Evolutionary conservation across 148 eudicot genomes (phyloP).

Genomic region (Rhododendron simsii): DNA sequence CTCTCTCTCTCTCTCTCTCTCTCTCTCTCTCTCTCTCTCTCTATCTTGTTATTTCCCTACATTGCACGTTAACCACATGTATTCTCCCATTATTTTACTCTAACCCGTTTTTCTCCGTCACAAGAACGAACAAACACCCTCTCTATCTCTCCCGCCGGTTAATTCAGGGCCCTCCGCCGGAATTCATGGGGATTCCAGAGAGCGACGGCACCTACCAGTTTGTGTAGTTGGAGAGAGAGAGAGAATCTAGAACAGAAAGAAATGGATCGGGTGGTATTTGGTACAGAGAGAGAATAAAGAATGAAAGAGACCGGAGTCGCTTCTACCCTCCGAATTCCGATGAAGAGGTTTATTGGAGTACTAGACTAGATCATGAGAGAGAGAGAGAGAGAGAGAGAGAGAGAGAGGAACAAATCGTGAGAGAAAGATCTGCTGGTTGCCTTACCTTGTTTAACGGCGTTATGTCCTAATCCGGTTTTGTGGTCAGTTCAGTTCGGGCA

Average conservation of each 20-base stretch:
- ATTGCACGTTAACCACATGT: slow-evolving; percentile 64
- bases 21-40: slow-evolving; percentile 9
- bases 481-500: not conserved
- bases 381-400: not conserved
- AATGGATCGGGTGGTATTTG: not conserved
- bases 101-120: not conserved
- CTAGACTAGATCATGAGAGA: not conserved
- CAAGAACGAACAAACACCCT: not conserved
- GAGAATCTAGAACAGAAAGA: not conserved
- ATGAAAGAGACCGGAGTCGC: slow-evolving; percentile 4
- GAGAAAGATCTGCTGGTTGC: slow-evolving; percentile 2
- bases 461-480: not conserved
- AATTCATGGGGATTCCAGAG: slow-evolving; percentile 25
- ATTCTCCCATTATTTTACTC: slow-evolving; percentile 7
- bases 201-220: not conserved
- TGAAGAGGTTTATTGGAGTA: not conserved
- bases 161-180: slow-evolving; percentile 10
- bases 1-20: not conserved
- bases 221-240: too few relatives aligned
- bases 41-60: slow-evolving; percentile 27
- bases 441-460: not conserved
- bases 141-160: not conserved
- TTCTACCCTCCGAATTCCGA: slow-evolving; percentile 4
- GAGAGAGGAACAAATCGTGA: not conserved
- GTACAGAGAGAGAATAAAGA: not conserved